Conservation (phyloP, 371 early-diverging fungal genomes). For the Lichtheimia hyalospora region DNA sequence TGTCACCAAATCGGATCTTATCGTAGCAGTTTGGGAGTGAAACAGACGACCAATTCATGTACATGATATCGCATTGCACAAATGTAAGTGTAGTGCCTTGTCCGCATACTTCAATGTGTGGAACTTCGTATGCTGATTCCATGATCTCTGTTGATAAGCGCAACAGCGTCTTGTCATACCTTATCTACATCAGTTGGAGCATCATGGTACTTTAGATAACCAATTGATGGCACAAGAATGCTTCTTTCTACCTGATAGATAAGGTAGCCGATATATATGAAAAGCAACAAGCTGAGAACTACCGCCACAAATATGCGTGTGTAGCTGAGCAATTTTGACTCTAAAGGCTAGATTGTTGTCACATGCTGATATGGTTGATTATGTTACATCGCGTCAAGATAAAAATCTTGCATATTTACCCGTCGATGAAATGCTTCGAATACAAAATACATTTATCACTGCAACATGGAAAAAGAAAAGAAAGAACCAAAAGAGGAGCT, state of each 20-base stretch:
- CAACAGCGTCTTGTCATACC: conserved; percentile 31
- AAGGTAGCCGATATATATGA: conserved; percentile 34
- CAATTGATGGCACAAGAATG: too few species aligned
- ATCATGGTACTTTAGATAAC: background rate
- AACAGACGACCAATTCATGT: conserved; percentile 19
- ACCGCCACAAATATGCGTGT: conserved; percentile 28
- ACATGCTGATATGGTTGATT: background rate
- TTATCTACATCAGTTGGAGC: conserved; percentile 19
- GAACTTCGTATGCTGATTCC: conserved; percentile 14
- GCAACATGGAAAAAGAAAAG: background rate
- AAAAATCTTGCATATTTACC: conserved; percentile 13
- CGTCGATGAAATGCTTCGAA: conserved; percentile 39
- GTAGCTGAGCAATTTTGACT: conserved; percentile 26
- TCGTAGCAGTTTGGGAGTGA: conserved; percentile 18
- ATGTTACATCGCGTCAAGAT: background rate
- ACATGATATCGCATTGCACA: conserved; percentile 23
- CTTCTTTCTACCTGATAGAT: conserved; percentile 18
- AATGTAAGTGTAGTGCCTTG: conserved; percentile 28
- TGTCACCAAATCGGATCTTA: conserved; percentile 11
- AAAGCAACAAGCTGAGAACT: conserved; percentile 23
- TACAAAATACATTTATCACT: conserved; percentile 31
- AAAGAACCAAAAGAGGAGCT: conserved; percentile 8
- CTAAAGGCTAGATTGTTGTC: conserved; percentile 27
- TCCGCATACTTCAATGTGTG: conserved; percentile 40
- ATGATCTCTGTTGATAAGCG: conserved; percentile 30